Percentiles rank a stretch among this genome's conserved stretches.
phyloP scores from a whole-genome alignment of 176 grass and related monocot species.

The Eremochloa ophiuroides region DNA sequence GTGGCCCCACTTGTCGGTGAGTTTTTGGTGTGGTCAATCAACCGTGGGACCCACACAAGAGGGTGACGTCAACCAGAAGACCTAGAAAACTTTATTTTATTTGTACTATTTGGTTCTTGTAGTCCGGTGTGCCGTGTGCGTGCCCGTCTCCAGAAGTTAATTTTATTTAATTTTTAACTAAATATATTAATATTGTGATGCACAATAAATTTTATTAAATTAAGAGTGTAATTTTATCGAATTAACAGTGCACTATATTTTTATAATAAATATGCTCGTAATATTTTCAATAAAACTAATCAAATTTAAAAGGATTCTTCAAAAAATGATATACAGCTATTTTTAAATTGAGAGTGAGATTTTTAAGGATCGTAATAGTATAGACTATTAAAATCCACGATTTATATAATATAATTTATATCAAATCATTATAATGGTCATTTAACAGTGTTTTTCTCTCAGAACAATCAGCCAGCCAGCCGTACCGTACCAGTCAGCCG shows the following conservation, averaged over 20 bases:
- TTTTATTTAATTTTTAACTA: not conserved
- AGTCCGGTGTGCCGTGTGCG: too few relatives aligned
- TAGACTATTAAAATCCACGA: not conserved
- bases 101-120: too few relatives aligned
- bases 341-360: too few relatives aligned
- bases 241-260: not conserved
- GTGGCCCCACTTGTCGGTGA: not conserved
- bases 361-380: too few relatives aligned
- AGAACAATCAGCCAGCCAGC: too few relatives aligned
- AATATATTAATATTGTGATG: too few relatives aligned
- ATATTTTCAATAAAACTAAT: not conserved
- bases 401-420: not conserved
- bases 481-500: too few relatives aligned
- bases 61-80: not conserved
- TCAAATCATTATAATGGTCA: too few relatives aligned
- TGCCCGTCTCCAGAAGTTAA: not conserved
- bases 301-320: not conserved
- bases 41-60: not conserved
- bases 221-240: not conserved
- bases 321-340: not conserved
- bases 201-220: too few relatives aligned
- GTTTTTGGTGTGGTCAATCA: not conserved
- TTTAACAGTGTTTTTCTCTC: too few relatives aligned
- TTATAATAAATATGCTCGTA: not conserved
- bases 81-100: not conserved